phyloP scores from a whole-genome alignment of 345 rosid species.

The Populus davidiana region DNA sequence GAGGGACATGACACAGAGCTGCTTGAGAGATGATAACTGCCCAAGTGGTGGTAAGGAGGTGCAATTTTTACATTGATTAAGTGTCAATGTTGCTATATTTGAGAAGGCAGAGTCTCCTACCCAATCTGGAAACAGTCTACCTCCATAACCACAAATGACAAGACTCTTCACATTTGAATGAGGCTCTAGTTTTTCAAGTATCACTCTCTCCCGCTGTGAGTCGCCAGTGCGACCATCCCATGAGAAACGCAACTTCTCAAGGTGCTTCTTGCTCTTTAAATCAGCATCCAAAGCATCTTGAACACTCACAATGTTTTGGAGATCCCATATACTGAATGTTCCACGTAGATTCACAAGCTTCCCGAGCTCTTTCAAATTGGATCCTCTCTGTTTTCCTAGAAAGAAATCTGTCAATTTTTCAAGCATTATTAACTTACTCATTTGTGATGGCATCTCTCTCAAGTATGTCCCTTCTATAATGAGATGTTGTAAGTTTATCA shows the following conservation, averaged over 20 bases:
- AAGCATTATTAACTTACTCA: background rate
- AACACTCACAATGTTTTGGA: background rate
- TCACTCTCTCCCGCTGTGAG: background rate
- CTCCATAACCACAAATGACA: background rate
- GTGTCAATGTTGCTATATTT: background rate
- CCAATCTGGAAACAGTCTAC: conserved; percentile 1
- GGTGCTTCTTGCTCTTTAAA: background rate
- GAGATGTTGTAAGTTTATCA: background rate
- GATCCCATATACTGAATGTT: background rate
- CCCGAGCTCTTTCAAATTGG: conserved; percentile 2
- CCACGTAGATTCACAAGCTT: background rate
- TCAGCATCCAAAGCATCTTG: background rate
- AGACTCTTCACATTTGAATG: background rate
- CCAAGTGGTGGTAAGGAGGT: background rate
- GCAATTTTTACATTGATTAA: background rate
- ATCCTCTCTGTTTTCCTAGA: background rate
- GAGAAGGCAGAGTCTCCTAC: background rate
- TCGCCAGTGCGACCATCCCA: background rate
- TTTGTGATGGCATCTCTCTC: conserved; percentile 3
- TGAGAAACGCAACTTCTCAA: background rate
- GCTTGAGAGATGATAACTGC: background rate
- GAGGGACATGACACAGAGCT: background rate
- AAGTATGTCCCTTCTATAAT: background rate
- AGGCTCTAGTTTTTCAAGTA: conserved; percentile 3
- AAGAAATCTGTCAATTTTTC: background rate